Evolutionary conservation across 1,284 basidiomycete species (phyloP).

Genomic region (Microbotryum violaceum): DNA sequence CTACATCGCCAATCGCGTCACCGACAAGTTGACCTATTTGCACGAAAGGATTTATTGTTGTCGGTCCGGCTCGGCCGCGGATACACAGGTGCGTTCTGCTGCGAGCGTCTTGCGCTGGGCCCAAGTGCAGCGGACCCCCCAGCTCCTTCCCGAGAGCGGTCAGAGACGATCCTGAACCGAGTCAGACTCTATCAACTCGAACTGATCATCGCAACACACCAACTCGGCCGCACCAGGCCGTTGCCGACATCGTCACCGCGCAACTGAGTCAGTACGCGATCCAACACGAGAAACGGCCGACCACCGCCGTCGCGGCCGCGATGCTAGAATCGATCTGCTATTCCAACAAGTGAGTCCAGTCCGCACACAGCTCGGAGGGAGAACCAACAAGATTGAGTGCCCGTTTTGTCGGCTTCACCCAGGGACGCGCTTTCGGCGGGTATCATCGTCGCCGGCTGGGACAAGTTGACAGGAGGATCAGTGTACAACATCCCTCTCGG

Average conservation of each 20-base stretch:
- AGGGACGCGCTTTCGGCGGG: conserved; percentile 64
- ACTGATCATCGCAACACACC: neutral
- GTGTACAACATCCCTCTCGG: conserved; percentile 96
- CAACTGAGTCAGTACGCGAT: conserved; percentile 44
- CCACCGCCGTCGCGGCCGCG: conserved; percentile 73
- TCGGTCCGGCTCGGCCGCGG: conserved; percentile 93
- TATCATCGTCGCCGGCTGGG: conserved; percentile 98
- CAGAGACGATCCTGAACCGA: too few relatives aligned
- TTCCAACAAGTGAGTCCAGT: conserved; percentile 70
- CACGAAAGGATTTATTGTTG: conserved; percentile 99
- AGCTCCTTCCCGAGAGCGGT: too few relatives aligned
- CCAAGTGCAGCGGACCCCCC: too few relatives aligned
- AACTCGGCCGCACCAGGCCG: conserved; percentile 52
- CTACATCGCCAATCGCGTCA: conserved; percentile 98
- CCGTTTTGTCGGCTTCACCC: neutral
- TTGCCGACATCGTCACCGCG: conserved; percentile 80
- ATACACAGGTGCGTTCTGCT: conserved; percentile 57
- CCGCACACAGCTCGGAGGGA: neutral
- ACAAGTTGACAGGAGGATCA: conserved; percentile 81
- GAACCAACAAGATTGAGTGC: too few relatives aligned
- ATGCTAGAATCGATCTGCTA: conserved; percentile 88
- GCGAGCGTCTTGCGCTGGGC: too few relatives aligned
- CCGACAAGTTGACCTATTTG: conserved; percentile 94
- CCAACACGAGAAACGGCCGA: conserved; percentile 61
- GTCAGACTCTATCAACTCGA: neutral